Conservation (phyloP, 78 protist genomes). For the Protostelium mycophagum region DNA sequence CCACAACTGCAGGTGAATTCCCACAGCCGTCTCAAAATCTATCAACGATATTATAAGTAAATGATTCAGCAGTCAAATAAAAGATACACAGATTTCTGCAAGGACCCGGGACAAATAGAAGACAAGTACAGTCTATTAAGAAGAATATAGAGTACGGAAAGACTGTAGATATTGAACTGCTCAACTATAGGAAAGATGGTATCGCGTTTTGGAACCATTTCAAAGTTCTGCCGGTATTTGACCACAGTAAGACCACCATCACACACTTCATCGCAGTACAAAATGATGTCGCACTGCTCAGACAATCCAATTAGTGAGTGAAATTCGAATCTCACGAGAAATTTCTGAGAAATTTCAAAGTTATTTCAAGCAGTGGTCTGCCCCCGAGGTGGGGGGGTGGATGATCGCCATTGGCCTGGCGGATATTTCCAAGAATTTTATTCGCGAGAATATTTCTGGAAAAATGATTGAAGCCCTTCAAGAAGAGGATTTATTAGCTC, state of each 20-base stretch:
- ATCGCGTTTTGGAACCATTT: background rate
- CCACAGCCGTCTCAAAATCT: too few species aligned
- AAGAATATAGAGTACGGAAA: background rate
- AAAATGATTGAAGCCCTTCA: background rate
- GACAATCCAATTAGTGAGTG: background rate
- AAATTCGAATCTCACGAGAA: background rate
- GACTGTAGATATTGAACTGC: background rate
- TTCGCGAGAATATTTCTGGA: background rate
- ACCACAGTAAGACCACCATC: background rate
- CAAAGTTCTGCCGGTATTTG: background rate
- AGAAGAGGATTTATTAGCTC: background rate
- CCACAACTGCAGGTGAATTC: background rate
- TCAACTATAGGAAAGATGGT: background rate
- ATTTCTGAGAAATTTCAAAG: background rate
- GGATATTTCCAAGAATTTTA: background rate
- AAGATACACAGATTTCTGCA: too few species aligned
- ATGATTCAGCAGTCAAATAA: too few species aligned
- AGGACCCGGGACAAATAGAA: background rate
- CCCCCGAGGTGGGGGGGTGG: background rate
- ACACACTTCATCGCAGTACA: background rate
- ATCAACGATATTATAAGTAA: too few species aligned
- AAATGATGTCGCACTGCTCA: background rate
- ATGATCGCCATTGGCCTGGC: background rate
- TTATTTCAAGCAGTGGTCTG: background rate
- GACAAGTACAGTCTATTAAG: background rate